Conservation (phyloP, 169 alveolate species). For the Theileria sp. region DNA sequence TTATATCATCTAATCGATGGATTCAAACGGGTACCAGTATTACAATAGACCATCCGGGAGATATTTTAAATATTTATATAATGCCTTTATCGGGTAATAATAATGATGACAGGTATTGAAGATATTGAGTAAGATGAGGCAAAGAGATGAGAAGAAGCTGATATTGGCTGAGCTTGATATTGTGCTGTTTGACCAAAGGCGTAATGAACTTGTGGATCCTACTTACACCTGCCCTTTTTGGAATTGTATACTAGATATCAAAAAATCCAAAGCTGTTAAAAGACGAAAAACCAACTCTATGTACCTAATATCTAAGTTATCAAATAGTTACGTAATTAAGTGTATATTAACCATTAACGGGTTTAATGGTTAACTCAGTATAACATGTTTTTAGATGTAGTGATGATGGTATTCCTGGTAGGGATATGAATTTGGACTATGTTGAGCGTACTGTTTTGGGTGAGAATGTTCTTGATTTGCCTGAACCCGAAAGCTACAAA, state of each 20-base stretch:
- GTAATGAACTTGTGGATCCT: slow-evolving; percentile 77
- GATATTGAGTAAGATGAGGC: slow-evolving; percentile 80
- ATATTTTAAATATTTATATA: background rate
- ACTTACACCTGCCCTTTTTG: slow-evolving; percentile 82
- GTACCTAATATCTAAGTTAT: slow-evolving; percentile 8
- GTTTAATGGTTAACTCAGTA: background rate
- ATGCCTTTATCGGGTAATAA: background rate
- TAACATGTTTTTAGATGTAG: background rate
- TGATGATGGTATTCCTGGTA: background rate
- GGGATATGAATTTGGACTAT: slow-evolving; percentile 13
- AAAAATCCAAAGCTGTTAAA: slow-evolving; percentile 42
- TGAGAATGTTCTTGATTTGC: slow-evolving; percentile 6
- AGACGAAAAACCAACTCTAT: slow-evolving; percentile 17
- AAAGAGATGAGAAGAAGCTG: slow-evolving; percentile 83
- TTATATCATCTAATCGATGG: slow-evolving; percentile 79
- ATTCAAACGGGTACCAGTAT: slow-evolving; percentile 60
- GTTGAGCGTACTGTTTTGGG: slow-evolving; percentile 19
- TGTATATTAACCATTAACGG: background rate
- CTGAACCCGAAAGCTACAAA: slow-evolving; percentile 43
- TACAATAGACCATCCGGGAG: slow-evolving; percentile 15
- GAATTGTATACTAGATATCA: slow-evolving; percentile 78
- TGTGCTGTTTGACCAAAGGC: slow-evolving; percentile 79
- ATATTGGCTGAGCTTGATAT: slow-evolving; percentile 76
- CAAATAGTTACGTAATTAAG: background rate
- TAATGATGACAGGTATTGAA: slow-evolving; percentile 36